These are phyloP conservation scores for Hura crepitans DNA, from an alignment of 441 rosid genomes.

Conservation along the genomic window DNA sequence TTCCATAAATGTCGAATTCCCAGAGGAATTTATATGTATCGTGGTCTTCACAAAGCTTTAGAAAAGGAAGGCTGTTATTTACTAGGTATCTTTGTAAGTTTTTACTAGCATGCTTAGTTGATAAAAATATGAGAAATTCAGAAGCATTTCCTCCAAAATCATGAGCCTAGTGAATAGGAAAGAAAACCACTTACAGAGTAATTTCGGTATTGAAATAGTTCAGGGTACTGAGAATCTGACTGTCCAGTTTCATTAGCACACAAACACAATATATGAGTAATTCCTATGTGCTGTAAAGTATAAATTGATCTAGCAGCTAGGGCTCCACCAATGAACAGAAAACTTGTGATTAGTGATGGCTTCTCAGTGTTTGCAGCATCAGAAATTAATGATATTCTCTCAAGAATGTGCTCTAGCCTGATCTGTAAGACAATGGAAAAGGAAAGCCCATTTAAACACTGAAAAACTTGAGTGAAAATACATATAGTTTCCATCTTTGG, in stretches of 20 bases:
- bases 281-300: conserved; percentile 80
- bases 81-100: not conserved
- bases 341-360: conserved; percentile 71
- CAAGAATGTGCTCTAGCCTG: conserved; percentile 96
- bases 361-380: conserved; percentile 95
- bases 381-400: conserved; percentile 88
- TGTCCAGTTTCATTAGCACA: conserved; percentile 98
- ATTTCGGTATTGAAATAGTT: conserved; percentile 71
- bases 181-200: conserved; percentile 59
- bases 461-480: not conserved
- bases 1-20: not conserved
- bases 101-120: not conserved
- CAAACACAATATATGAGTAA: conserved; percentile 79
- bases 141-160: not conserved
- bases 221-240: conserved; percentile 83
- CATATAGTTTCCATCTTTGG: too few relatives aligned
- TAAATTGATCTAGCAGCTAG: conserved; percentile 85
- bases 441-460: not conserved
- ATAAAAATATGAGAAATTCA: not conserved
- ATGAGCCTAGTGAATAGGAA: conserved; percentile 5
- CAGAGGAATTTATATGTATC: not conserved
- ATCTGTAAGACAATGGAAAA: conserved; percentile 46
- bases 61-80: not conserved
- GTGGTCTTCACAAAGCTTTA: not conserved
- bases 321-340: conserved; percentile 85